Base-by-base conservation (phyloP, 2,329 filamentous ascomycete species). In the Fusarium nanum region DNA sequence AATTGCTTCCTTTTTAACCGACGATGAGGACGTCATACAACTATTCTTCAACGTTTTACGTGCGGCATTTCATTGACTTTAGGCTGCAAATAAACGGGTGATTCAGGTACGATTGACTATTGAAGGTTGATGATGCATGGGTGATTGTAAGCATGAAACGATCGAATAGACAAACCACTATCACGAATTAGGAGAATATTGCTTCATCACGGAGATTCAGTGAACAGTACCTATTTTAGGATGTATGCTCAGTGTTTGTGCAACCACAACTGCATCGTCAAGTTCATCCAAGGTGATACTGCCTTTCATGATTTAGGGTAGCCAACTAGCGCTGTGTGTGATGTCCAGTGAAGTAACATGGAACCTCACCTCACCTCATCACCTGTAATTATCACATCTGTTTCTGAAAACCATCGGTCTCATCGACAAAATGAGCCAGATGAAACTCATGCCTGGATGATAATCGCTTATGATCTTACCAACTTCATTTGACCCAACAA, bases 281-380 rank as follows among this genome's bases (percentile, higher is more conserved):
- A 27, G 18, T 20, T 20, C 27, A 41, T 40, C 20, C 13, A 28
- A 12, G 6, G 16, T 44, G 9, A 4, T 22, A 13, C 10, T 56
- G 20, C 16, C 22, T 14, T 32, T 2, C 3, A n/a, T 41, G 34
- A 30, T 71, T 37, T 11, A 70, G 68, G 68, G 68, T 70, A 71
- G 10, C 30, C 23, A 20, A 34, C 18, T 56, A 49, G 49, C 41
- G 32, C 32, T 50, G n/a, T 25, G n/a, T 18, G 16, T 37, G 32
- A 14, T 25, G 32, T 30, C 34, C 13, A 34, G 25, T 32, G 41
- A n/a, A 42, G 25, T 20, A 22, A 30, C 53, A 42, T 30, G 20
- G 34, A 53, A 44, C 55, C 46, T 54, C 28, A 54, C 50, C 46
- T 50, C 28, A 54, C 55, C 25, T 25, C 44, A 48, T 40, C 52